These are phyloP conservation scores for Pulveroboletus sp. DNA, from an alignment of 768 basidiomycete genomes.

Conservation along the genomic window DNA sequence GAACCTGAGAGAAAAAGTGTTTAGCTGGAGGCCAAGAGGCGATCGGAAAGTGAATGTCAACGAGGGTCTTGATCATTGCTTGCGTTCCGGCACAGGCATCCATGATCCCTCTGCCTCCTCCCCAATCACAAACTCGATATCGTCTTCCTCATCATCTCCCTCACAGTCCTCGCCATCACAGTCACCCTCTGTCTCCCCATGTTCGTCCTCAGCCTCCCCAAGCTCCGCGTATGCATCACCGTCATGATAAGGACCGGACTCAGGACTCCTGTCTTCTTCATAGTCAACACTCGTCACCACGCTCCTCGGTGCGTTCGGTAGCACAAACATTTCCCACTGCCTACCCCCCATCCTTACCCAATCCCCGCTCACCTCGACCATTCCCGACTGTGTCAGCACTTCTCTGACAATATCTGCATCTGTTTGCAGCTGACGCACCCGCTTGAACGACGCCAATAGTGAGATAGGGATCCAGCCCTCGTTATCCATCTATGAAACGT, in stretches of 20 bases:
- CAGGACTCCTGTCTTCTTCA: neutral
- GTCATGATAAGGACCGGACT: neutral
- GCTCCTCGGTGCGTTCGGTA: slow-evolving; percentile 55
- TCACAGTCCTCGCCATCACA: slow-evolving; percentile 34
- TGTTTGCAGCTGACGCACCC: slow-evolving; percentile 63
- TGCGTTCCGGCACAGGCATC: slow-evolving; percentile 33
- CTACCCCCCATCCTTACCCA: slow-evolving; percentile 62
- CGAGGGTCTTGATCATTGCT: slow-evolving; percentile 7
- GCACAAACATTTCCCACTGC: slow-evolving; percentile 56
- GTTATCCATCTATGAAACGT: slow-evolving; percentile 69
- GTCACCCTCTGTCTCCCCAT: slow-evolving; percentile 22
- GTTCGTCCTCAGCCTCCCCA: slow-evolving; percentile 15
- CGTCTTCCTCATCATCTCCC: slow-evolving; percentile 62
- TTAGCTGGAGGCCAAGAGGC: slow-evolving; percentile 7
- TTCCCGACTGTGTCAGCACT: slow-evolving; percentile 57
- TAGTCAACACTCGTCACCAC: slow-evolving; percentile 13
- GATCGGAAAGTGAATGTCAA: neutral
- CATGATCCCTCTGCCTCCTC: slow-evolving; percentile 38
- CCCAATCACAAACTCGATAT: slow-evolving; percentile 70
- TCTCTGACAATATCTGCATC: slow-evolving; percentile 61
- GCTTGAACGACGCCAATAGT: slow-evolving; percentile 83
- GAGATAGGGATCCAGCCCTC: slow-evolving; percentile 82
- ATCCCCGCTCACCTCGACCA: slow-evolving; percentile 66
- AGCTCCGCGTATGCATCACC: slow-evolving; percentile 1
- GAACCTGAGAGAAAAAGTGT: slow-evolving; percentile 2